These are phyloP conservation scores for Dipodascopsis tothii DNA, from an alignment of 805 yeast genomes.

Conservation along the genomic window DNA sequence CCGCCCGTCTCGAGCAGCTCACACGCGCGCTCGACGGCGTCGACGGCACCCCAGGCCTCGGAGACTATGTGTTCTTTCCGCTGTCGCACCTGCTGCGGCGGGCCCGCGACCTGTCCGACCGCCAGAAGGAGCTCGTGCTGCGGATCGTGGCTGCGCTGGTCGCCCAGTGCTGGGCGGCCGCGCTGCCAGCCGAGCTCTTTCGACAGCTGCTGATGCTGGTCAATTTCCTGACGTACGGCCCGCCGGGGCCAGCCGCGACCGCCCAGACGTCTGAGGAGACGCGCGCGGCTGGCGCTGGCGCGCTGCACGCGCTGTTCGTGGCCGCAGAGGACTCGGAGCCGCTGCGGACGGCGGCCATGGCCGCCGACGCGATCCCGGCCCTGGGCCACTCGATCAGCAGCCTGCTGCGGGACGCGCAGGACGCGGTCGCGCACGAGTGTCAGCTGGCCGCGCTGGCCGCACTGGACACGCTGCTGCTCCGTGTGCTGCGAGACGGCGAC, in stretches of 20 bases:
- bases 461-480: constrained; percentile 31
- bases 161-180: constrained; percentile 43
- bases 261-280: constrained; percentile 30
- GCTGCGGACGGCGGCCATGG: constrained; percentile 28
- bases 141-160: constrained; percentile 42
- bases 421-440: constrained; percentile 25
- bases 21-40: not conserved
- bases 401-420: constrained; percentile 34
- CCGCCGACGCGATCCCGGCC: constrained; percentile 36
- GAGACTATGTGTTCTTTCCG: constrained; percentile 60
- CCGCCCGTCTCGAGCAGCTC: not conserved
- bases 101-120: constrained; percentile 38
- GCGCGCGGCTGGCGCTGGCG: constrained; percentile 24
- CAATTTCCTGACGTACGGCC: constrained; percentile 42
- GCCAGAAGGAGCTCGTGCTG: constrained; percentile 41
- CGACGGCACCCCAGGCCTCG: constrained; percentile 30
- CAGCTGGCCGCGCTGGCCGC: constrained; percentile 31
- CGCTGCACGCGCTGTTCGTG: constrained; percentile 22
- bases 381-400: constrained; percentile 45
- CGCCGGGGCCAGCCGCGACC: constrained; percentile 36
- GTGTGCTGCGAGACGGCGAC: constrained; percentile 24
- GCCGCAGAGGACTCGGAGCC: constrained; percentile 19
- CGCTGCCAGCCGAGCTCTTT: constrained; percentile 35
- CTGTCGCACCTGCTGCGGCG: constrained; percentile 47
- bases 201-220: constrained; percentile 43